phyloP scores from a whole-genome alignment of 352 stramenopile genomes.

The Globisporangium paroecandrum region DNA sequence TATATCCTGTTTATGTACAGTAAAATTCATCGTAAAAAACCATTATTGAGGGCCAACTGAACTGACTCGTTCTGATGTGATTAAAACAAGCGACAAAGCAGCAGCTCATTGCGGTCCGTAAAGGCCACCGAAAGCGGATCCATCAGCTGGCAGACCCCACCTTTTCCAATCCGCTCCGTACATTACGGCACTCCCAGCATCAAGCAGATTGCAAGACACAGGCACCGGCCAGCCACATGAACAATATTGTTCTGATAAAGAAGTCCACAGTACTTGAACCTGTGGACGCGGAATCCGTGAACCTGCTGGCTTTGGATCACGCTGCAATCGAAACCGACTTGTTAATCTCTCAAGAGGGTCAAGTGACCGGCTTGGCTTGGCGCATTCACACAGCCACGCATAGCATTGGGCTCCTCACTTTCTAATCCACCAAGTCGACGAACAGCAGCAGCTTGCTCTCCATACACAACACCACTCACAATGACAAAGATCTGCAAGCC shows the following conservation, averaged over 20 bases:
- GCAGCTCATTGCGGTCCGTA: neutral
- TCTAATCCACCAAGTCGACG: slow-evolving; percentile 6
- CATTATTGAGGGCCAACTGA: neutral
- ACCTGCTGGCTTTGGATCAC: slow-evolving; percentile 12
- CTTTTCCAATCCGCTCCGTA: slow-evolving; percentile 9
- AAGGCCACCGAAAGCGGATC: slow-evolving; percentile 5
- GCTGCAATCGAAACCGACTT: neutral
- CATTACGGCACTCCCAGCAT: neutral
- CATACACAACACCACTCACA: neutral
- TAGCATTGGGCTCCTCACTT: slow-evolving; percentile 4
- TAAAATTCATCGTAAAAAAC: neutral
- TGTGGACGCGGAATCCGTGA: slow-evolving; percentile 7
- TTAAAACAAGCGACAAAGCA: neutral
- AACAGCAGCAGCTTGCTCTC: neutral
- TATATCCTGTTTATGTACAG: neutral
- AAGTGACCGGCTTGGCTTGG: neutral
- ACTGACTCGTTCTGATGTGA: neutral
- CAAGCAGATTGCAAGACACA: neutral
- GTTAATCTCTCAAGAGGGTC: neutral
- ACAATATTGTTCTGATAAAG: neutral
- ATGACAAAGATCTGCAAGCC: slow-evolving; percentile 15
- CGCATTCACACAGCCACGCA: neutral
- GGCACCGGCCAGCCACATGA: neutral
- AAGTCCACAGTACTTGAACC: neutral
- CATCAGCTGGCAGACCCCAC: slow-evolving; percentile 10